phyloP scores from a whole-genome alignment of 495 filamentous ascomycete genomes.

The Niebla homalea region DNA sequence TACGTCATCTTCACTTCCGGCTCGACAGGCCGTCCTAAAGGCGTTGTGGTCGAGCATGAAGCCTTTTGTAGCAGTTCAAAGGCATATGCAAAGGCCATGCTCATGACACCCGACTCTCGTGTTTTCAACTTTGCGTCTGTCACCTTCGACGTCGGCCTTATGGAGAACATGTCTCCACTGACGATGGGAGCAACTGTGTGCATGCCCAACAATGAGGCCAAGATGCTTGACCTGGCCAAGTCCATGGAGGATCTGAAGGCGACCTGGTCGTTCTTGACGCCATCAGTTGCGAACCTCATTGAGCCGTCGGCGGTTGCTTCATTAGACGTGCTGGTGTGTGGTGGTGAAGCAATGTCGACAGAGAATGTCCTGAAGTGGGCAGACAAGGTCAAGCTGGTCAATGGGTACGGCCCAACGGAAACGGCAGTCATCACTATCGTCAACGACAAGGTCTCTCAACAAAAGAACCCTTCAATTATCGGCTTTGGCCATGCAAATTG shows the following conservation, averaged over 20 bases:
- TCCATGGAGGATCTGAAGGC: constrained; percentile 36
- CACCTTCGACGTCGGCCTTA: constrained; percentile 40
- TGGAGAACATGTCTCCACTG: constrained; percentile 37
- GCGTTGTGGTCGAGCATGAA: constrained; percentile 35
- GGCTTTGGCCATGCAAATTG: constrained; percentile 33
- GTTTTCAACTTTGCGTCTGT: constrained; percentile 42
- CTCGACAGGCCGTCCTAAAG: constrained; percentile 45
- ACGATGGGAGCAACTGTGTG: constrained; percentile 48
- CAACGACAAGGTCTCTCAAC: constrained; percentile 13
- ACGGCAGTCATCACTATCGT: constrained; percentile 24
- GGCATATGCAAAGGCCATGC: constrained; percentile 27
- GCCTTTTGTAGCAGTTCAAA: constrained; percentile 35
- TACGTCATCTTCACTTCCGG: constrained; percentile 76
- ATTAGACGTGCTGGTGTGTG: constrained; percentile 30
- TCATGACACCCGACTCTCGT: constrained; percentile 26
- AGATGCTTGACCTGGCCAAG: constrained; percentile 35
- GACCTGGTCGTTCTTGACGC: constrained; percentile 40
- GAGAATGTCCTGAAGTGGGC: constrained; percentile 44
- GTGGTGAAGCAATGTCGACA: constrained; percentile 35
- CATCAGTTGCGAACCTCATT: constrained; percentile 37
- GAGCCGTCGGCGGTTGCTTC: constrained; percentile 33
- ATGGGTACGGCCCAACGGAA: constrained; percentile 49
- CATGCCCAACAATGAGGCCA: constrained; percentile 44
- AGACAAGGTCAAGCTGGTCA: constrained; percentile 33
- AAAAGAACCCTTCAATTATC: constrained; percentile 28